Percentiles rank a stretch among this genome's conserved stretches.
phyloP scores from a whole-genome alignment of 345 rosid genomes.

The Rhizophora mangle region DNA sequence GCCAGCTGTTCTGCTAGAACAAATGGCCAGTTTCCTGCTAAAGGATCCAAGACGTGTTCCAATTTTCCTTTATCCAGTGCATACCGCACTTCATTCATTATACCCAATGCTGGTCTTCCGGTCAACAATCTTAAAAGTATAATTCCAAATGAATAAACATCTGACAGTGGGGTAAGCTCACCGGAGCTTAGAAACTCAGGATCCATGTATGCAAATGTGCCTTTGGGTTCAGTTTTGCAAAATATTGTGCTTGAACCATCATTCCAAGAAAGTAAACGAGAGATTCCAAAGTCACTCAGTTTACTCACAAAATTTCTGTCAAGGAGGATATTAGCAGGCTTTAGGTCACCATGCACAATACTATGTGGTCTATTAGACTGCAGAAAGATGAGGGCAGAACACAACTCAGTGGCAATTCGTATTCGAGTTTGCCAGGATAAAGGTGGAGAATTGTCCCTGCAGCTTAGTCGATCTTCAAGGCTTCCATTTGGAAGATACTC shows the following conservation, averaged over 20 bases:
- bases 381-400: conserved; percentile 80
- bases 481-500: conserved; percentile 89
- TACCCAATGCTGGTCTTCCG: conserved; percentile 61
- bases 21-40: conserved; percentile 97
- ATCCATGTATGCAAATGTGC: conserved; percentile 72
- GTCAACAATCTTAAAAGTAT: conserved; percentile 72
- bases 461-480: conserved; percentile 86
- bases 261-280: conserved; percentile 37
- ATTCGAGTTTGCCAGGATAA: conserved; percentile 87
- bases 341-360: conserved; percentile 85
- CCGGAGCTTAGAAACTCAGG: conserved; percentile 69
- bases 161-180: conserved; percentile 80
- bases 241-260: conserved; percentile 33
- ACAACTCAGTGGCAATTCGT: conserved; percentile 73
- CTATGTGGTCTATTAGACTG: conserved; percentile 76
- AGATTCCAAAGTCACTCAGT: conserved; percentile 84
- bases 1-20: conserved; percentile 81
- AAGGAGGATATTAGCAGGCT: conserved; percentile 83
- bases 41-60: conserved; percentile 66
- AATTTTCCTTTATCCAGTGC: conserved; percentile 59
- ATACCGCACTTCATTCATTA: conserved; percentile 61
- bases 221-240: conserved; percentile 59
- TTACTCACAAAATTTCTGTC: conserved; percentile 73
- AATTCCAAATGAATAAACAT: conserved; percentile 83
- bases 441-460: conserved; percentile 71